Percentiles rank a stretch among this genome's conserved stretches.
Conservation (phyloP, 495 filamentous ascomycete genomes). For the Penicillium steckii region DNA sequence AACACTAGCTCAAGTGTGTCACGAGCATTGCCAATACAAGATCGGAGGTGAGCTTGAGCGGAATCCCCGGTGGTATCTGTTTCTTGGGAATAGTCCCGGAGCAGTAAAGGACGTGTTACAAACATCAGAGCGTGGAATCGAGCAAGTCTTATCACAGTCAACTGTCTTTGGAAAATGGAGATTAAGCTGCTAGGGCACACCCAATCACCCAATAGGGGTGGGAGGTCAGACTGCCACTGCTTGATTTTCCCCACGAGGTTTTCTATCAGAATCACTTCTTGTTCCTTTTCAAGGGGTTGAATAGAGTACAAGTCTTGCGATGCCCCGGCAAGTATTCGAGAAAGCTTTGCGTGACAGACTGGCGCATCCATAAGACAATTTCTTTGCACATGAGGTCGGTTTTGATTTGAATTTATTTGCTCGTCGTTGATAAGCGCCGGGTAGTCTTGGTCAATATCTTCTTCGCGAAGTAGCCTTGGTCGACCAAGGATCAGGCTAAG, state of each 20-base stretch:
- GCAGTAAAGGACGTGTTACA: constrained; percentile 24
- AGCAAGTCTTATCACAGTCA: constrained; percentile 25
- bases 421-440: constrained; percentile 24
- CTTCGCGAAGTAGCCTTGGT: constrained; percentile 26
- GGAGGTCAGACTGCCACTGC: constrained; percentile 24
- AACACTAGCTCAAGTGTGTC: constrained; percentile 25
- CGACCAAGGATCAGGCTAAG: constrained; percentile 29
- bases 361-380: constrained; percentile 33
- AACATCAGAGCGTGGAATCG: constrained; percentile 28
- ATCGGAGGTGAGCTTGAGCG: constrained; percentile 13
- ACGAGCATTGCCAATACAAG: constrained; percentile 20
- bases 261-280: constrained; percentile 15
- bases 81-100: constrained; percentile 21
- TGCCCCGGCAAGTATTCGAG: constrained; percentile 23
- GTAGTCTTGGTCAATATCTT: constrained; percentile 26
- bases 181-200: constrained; percentile 28
- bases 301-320: constrained; percentile 25
- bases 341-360: constrained; percentile 22
- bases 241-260: constrained; percentile 9
- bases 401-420: constrained; percentile 7
- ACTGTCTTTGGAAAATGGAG: constrained; percentile 22
- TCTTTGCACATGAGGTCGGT: constrained; percentile 1
- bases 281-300: constrained; percentile 6
- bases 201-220: constrained; percentile 19
- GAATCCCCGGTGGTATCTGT: neutral